A percentile compares a stretch with the other conserved stretches of the same genome.
Evolutionary conservation across 768 basidiomycete genomes (phyloP).

Genomic region (Boletus sp.): DNA sequence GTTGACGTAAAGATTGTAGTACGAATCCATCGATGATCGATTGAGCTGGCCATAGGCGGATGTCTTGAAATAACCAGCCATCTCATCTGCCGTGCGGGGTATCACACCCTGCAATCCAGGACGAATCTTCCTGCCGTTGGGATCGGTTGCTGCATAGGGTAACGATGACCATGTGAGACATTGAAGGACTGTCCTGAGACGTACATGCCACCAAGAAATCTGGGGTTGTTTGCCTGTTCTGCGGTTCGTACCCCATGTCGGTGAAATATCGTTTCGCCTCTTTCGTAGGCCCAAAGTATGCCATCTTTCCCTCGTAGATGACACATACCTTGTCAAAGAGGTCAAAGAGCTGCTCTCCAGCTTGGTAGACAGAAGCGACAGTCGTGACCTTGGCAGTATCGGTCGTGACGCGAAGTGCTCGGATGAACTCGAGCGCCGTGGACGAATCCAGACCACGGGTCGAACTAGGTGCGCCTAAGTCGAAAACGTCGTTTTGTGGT

Average conservation of each 20-base stretch:
- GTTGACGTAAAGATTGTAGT: slow-evolving; percentile 43
- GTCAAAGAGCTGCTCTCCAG: slow-evolving; percentile 61
- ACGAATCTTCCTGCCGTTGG: slow-evolving; percentile 51
- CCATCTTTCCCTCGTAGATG: slow-evolving; percentile 8
- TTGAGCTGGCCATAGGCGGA: slow-evolving; percentile 43
- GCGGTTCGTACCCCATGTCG: slow-evolving; percentile 41
- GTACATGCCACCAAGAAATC: slow-evolving; percentile 52
- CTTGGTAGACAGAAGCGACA: slow-evolving; percentile 84
- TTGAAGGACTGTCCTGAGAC: slow-evolving; percentile 29
- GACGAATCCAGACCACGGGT: slow-evolving; percentile 65
- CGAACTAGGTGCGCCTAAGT: slow-evolving; percentile 40
- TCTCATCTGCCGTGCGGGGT: slow-evolving; percentile 57
- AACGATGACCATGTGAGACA: not conserved
- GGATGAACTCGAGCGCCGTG: slow-evolving; percentile 72
- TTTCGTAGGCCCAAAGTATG: slow-evolving; percentile 1
- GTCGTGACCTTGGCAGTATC: slow-evolving; percentile 54
- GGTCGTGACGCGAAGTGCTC: slow-evolving; percentile 60
- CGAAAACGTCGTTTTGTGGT: not conserved
- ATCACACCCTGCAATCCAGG: slow-evolving; percentile 36
- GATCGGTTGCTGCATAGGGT: slow-evolving; percentile 47
- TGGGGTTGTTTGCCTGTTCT: slow-evolving; percentile 54
- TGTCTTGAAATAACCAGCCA: slow-evolving; percentile 45
- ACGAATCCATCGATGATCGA: slow-evolving; percentile 43
- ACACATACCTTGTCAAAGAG: slow-evolving; percentile 53
- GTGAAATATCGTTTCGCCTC: slow-evolving; percentile 1